Evolutionary conservation across 305 asterid genomes (phyloP).

Genomic region (Solanum aculeatissimum): DNA sequence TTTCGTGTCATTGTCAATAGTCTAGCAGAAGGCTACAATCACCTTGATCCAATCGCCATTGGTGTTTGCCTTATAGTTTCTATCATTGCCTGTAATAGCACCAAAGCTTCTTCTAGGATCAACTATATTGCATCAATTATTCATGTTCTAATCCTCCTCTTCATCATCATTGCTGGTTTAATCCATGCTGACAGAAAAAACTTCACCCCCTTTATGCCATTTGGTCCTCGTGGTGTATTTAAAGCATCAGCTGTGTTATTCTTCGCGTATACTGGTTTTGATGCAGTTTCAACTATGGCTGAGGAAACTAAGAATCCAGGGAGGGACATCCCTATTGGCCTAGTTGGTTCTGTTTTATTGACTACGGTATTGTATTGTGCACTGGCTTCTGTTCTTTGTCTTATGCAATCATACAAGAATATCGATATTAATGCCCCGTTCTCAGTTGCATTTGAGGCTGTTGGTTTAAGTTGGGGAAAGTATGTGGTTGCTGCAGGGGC

Average conservation of each 20-base stretch:
- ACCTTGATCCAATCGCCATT: conserved; percentile 37
- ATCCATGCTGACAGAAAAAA: conserved; percentile 15
- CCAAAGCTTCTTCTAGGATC: conserved; percentile 35
- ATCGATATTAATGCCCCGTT: not conserved
- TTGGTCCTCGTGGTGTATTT: conserved; percentile 36
- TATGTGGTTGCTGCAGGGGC: not conserved
- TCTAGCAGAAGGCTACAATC: conserved; percentile 24
- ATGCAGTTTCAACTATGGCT: conserved; percentile 35
- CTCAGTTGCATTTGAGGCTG: not conserved
- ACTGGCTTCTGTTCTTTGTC: conserved; percentile 30
- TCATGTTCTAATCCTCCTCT: conserved; percentile 27
- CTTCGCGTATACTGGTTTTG: conserved; percentile 43
- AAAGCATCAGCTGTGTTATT: conserved; percentile 36
- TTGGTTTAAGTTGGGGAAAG: not conserved
- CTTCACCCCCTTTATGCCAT: conserved; percentile 24
- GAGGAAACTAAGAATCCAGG: conserved; percentile 42
- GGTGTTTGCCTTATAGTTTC: conserved; percentile 15
- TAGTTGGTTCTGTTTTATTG: conserved; percentile 36
- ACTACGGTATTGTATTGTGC: conserved; percentile 23
- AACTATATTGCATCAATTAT: conserved; percentile 33
- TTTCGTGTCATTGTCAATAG: conserved; percentile 14
- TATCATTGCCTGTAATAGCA: conserved; percentile 22
- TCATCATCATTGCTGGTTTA: conserved; percentile 33
- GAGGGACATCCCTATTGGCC: conserved; percentile 38
- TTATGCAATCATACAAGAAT: conserved; percentile 23